Percentiles rank a stretch among this genome's conserved stretches.
These are phyloP conservation scores for Oidiodendron maius DNA, from an alignment of 495 filamentous ascomycete genomes.

Conservation along the genomic window DNA sequence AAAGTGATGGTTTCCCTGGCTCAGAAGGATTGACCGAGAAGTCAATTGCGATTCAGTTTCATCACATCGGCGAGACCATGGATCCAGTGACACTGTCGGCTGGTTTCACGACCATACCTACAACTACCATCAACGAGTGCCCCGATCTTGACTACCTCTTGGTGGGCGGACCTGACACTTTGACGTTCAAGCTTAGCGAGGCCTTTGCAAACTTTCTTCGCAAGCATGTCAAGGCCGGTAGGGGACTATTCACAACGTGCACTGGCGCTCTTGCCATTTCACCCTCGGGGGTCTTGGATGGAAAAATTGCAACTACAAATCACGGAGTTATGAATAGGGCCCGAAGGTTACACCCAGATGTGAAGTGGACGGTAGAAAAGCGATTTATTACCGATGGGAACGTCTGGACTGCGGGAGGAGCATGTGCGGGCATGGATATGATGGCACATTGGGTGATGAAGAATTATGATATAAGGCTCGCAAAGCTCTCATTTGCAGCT, in stretches of 20 bases:
- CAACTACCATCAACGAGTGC: slow-evolving; percentile 22
- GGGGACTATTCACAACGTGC: slow-evolving; percentile 23
- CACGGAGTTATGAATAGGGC: slow-evolving; percentile 20
- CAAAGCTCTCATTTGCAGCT: slow-evolving; percentile 8
- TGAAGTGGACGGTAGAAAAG: slow-evolving; percentile 29
- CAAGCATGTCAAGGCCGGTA: slow-evolving; percentile 22
- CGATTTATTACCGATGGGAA: slow-evolving; percentile 33
- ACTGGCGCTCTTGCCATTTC: slow-evolving; percentile 25
- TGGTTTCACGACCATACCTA: slow-evolving; percentile 21
- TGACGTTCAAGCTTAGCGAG: slow-evolving; percentile 11
- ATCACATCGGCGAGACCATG: slow-evolving; percentile 27
- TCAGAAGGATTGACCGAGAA: slow-evolving; percentile 3
- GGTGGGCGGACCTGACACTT: slow-evolving; percentile 21
- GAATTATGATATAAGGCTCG: slow-evolving; percentile 22
- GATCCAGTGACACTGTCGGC: slow-evolving; percentile 25
- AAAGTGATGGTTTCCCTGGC: background rate
- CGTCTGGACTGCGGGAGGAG: slow-evolving; percentile 31
- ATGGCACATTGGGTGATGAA: slow-evolving; percentile 29
- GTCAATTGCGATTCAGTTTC: slow-evolving; percentile 27
- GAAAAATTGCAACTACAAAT: slow-evolving; percentile 28
- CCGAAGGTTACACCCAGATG: slow-evolving; percentile 20
- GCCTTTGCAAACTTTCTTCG: slow-evolving; percentile 22
- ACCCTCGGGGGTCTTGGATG: slow-evolving; percentile 18
- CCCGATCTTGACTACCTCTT: slow-evolving; percentile 27
- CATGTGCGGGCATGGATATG: slow-evolving; percentile 34